Conservation (phyloP, 768 basidiomycete species). For the Trametes elegans region DNA sequence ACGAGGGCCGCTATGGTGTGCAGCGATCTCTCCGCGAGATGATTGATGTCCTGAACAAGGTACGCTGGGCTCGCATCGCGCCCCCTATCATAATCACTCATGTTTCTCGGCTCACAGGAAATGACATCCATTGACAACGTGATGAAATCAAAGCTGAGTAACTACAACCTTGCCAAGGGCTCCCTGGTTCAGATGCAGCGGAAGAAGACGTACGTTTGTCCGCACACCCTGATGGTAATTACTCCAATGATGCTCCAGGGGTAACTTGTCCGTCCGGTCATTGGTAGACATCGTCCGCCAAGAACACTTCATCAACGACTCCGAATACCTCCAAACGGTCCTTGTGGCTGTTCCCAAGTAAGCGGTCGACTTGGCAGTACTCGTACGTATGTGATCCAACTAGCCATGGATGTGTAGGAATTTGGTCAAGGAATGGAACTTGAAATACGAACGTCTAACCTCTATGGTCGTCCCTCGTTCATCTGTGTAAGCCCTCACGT, state of each 20-base stretch:
- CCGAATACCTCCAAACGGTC: constrained; percentile 91
- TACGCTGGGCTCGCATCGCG: constrained; percentile 31
- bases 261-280: constrained; percentile 91
- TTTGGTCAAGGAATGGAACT: constrained; percentile 83
- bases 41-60: constrained; percentile 83
- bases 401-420: constrained; percentile 44
- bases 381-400: constrained; percentile 25
- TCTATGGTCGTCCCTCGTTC: constrained; percentile 93
- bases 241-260: constrained; percentile 53
- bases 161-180: constrained; percentile 93
- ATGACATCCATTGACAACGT: constrained; percentile 92
- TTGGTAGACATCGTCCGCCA: constrained; percentile 81
- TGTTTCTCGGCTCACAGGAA: constrained; percentile 53
- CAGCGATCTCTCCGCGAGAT: constrained; percentile 82
- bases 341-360: constrained; percentile 95
- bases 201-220: constrained; percentile 73
- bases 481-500: constrained; percentile 62
- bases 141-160: constrained; percentile 87
- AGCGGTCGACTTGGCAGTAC: constrained; percentile 22
- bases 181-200: constrained; percentile 89
- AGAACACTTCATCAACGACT: constrained; percentile 81
- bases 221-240: neutral
- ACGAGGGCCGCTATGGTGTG: constrained; percentile 84
- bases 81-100: neutral
- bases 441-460: constrained; percentile 84